These are phyloP conservation scores for Trichaptum fuscoviolaceum DNA, from an alignment of 768 basidiomycete species.

Conservation along the genomic window DNA sequence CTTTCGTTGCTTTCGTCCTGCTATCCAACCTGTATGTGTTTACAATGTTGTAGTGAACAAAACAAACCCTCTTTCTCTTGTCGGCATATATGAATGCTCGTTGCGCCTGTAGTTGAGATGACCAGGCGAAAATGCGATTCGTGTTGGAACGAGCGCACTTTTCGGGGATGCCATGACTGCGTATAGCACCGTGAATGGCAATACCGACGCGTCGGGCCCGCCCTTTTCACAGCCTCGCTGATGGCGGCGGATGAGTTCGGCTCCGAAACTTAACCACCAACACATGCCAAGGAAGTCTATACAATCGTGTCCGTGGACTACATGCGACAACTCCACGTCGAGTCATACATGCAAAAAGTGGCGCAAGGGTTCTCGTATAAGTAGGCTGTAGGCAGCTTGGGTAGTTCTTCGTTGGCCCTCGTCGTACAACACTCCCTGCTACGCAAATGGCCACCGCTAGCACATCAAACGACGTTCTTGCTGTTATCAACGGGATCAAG, in stretches of 20 bases:
- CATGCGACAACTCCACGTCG: too few species aligned
- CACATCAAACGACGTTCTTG: constrained; percentile 35
- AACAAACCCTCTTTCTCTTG: too few species aligned
- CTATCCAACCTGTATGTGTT: neutral
- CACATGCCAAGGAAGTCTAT: neutral
- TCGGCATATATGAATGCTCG: too few species aligned
- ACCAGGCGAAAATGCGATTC: too few species aligned
- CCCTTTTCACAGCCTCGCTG: neutral
- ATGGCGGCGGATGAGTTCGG: neutral
- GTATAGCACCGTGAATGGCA: neutral
- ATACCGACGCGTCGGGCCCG: neutral
- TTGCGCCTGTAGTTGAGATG: too few species aligned
- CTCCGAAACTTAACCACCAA: neutral
- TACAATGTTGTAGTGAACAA: neutral
- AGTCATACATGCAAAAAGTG: neutral
- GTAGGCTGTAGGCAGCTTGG: neutral
- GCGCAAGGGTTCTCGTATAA: neutral
- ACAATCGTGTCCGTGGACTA: too few species aligned
- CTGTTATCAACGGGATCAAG: constrained; percentile 46
- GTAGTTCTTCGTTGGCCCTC: neutral
- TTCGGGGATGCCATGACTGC: too few species aligned
- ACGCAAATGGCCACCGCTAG: neutral
- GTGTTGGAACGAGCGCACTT: too few species aligned
- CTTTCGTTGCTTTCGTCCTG: neutral
- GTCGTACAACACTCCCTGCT: too few species aligned